Conservation (phyloP, 257 asterid genomes). For the Jasminum sambac region DNA sequence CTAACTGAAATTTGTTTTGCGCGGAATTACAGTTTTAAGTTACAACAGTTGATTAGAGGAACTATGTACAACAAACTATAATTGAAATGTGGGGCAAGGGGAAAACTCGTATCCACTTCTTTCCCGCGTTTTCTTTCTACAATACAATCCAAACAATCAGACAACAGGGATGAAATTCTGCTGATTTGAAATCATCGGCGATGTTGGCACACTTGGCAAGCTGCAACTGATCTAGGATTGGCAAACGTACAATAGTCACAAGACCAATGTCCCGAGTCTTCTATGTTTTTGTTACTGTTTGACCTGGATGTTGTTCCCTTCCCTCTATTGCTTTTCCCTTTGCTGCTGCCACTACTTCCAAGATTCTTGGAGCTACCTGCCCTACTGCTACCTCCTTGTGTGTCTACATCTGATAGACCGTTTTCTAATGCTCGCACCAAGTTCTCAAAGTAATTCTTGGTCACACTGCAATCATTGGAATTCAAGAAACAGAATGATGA, state of each 20-base stretch:
- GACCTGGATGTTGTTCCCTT: constrained; percentile 63
- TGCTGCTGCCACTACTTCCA: constrained; percentile 56
- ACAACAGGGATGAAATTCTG: neutral
- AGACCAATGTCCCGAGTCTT: constrained; percentile 72
- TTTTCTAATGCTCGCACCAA: constrained; percentile 88
- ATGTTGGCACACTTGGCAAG: constrained; percentile 75
- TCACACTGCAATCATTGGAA: constrained; percentile 62
- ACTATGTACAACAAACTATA: constrained; percentile 6
- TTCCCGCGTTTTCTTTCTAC: neutral
- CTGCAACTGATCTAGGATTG: constrained; percentile 46
- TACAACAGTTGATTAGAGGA: neutral
- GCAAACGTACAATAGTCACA: constrained; percentile 77
- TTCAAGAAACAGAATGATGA: constrained; percentile 2
- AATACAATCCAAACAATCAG: neutral
- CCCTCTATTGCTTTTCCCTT: constrained; percentile 57
- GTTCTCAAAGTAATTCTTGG: constrained; percentile 89
- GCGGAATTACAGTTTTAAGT: neutral
- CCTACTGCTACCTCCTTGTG: constrained; percentile 53
- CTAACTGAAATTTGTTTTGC: neutral
- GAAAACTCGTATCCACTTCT: neutral
- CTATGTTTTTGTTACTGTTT: constrained; percentile 52
- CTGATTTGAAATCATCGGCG: constrained; percentile 36
- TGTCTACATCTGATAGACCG: constrained; percentile 78
- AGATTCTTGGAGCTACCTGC: constrained; percentile 59
- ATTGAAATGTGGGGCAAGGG: neutral